These are phyloP conservation scores for Lactarius sanguifluus DNA, from an alignment of 768 basidiomycete genomes.

Conservation along the genomic window DNA sequence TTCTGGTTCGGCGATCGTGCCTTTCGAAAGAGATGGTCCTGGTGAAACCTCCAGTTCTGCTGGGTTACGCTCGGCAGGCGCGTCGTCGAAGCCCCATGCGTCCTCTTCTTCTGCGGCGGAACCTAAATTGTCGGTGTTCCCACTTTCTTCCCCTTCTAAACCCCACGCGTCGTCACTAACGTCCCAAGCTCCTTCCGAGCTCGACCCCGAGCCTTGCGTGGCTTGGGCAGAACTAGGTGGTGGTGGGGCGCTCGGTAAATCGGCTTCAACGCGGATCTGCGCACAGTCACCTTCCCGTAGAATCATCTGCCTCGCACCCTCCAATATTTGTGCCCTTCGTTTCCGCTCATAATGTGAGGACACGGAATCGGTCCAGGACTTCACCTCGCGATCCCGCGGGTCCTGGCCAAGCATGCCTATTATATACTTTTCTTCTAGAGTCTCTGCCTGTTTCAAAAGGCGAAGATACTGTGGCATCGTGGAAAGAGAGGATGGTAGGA, in stretches of 20 bases:
- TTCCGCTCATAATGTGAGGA: constrained; percentile 77
- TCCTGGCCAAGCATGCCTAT: constrained; percentile 50
- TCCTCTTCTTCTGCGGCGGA: constrained; percentile 33
- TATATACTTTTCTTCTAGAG: constrained; percentile 62
- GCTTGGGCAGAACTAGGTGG: constrained; percentile 7
- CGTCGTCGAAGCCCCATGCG: constrained; percentile 46
- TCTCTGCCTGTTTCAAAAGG: constrained; percentile 55
- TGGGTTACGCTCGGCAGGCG: constrained; percentile 43
- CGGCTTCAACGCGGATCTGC: constrained; percentile 40
- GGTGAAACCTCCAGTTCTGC: constrained; percentile 7
- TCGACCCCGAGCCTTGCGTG: constrained; percentile 15
- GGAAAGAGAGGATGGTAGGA: constrained; percentile 64
- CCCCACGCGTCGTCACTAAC: constrained; percentile 46
- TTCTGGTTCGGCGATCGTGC: constrained; percentile 32
- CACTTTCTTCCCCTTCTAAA: constrained; percentile 41
- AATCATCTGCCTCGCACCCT: constrained; percentile 57
- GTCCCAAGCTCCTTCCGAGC: constrained; percentile 27
- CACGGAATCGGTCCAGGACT: constrained; percentile 66
- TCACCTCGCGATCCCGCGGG: constrained; percentile 52
- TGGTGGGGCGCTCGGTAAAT: constrained; percentile 4
- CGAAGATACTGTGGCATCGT: constrained; percentile 61
- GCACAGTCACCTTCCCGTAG: constrained; percentile 41
- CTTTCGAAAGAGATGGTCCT: constrained; percentile 16
- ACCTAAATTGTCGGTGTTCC: constrained; percentile 27
- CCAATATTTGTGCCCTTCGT: constrained; percentile 63